Evolutionary conservation across 2,329 filamentous ascomycete species (phyloP), one percentile per base, ranked within the genome.

Genomic region (Botrytis cinerea): DNA sequence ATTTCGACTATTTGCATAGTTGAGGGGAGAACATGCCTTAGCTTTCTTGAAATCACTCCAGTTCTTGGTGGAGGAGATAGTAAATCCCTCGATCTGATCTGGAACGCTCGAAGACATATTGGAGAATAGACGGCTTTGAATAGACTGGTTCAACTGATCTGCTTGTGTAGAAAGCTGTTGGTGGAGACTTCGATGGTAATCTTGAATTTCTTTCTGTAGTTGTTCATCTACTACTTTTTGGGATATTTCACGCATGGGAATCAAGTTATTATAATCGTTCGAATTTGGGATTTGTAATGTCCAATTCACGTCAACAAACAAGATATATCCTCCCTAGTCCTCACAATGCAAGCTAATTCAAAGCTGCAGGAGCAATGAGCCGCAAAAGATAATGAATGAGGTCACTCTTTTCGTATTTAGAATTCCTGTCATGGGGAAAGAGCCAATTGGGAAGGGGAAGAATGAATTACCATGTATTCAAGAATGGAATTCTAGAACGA

Each of bases 21-120:
- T 1, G 18, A 48, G 12, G 45, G 6, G 10, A 38, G 28, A 16
- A 57, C 35, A 20, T 60, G 78, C 78, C 74, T 78, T 79, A 48
- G 75, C 70, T 46, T 77, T 79, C 2, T 71, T 74, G 64, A 78
- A 80, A 16, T 69, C 72, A 40, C 70, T 78, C 78, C 79, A 80
- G 18, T 77, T 76, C 63, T 79, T 74, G 10, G 74, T 71, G 54
- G 75, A 75, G 14, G 77, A 57, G 79, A 89, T 85, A 83, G 89
- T 87, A 83, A 90, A 90, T 77, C 88, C 87, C 73, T 84, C 85
- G 81, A 89, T 90, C 79, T 88, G 85, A 48, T 90, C 88, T 79
- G 87, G 87, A 77, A 70, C 66, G 10, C 35, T 45, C 8, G 46
- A 48, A 45, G 66, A 69, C 71, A 73, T 71, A 51, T 59, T 8